Evolutionary conservation across 2,329 filamentous ascomycete species (phyloP).

Genomic region (Nectriaceae sp.): DNA sequence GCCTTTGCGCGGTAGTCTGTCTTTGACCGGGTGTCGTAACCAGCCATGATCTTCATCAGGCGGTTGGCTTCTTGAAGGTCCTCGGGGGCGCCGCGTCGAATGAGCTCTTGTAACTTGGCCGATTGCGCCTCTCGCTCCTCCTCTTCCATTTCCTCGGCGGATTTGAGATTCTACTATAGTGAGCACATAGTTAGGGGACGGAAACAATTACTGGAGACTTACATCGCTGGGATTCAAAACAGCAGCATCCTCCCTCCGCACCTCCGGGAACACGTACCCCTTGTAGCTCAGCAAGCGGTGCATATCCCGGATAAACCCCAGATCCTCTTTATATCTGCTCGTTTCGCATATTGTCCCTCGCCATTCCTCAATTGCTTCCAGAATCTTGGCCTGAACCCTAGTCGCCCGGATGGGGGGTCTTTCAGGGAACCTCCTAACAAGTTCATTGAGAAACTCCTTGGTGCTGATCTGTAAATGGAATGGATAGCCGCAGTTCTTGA

Average conservation of each 20-base stretch:
- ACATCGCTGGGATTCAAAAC: constrained; percentile 97
- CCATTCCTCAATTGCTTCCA: constrained; percentile 98
- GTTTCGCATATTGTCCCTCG: constrained; percentile 97
- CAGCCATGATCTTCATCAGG: constrained; percentile 99
- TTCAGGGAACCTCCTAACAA: constrained; percentile 94
- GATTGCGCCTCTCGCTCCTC: constrained; percentile 94
- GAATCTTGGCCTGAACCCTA: constrained; percentile 86
- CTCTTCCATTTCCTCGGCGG: constrained; percentile 97
- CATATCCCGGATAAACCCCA: constrained; percentile 97
- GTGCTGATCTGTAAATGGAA: constrained; percentile 98
- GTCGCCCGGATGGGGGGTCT: constrained; percentile 83
- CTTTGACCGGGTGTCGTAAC: constrained; percentile 92
- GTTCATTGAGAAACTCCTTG: constrained; percentile 98
- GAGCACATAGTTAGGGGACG: constrained; percentile 41
- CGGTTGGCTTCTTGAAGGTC: constrained; percentile 96
- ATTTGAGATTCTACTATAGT: constrained; percentile 76
- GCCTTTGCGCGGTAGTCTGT: constrained; percentile 98
- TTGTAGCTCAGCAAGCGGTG: constrained; percentile 94
- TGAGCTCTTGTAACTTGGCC: constrained; percentile 96
- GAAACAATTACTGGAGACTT: constrained; percentile 43
- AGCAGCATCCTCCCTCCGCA: constrained; percentile 90
- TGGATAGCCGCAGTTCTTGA: constrained; percentile 99
- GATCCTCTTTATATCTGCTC: constrained; percentile 93
- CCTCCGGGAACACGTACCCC: constrained; percentile 92
- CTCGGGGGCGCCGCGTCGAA: constrained; percentile 85